Evolutionary conservation across 2,329 filamentous ascomycete species (phyloP), one percentile per base, ranked within the genome.

Genomic region (Pseudonectria buxi): DNA sequence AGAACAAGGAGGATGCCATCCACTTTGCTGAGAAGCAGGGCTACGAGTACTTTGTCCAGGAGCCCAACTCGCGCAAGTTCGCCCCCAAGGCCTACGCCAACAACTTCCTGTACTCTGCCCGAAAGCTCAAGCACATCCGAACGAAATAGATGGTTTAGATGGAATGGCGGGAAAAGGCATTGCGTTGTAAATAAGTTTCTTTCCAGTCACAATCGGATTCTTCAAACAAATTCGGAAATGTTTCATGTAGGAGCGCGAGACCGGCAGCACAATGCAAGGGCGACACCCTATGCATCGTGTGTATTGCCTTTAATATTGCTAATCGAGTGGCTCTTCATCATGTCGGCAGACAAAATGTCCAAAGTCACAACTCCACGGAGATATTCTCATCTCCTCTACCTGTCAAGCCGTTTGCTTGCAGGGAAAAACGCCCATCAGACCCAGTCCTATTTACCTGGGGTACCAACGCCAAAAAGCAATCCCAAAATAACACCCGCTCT

Each of bases 31-130:
- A 96, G 69, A 98, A 96, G 76, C 92, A 98, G 65, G 92, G 94
- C 25, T 98, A 98, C 61, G 90, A 98, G 61, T 98, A 95, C 66
- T 96, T 92, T 61, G 89, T 98, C 15, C 92, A 96, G 71, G 92
- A 96, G 68, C 90, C 92, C 25, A 94, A 95, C 57, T 78, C 79
- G 64, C 80, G 92, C 58, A 84, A 82, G 57, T 82, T 95, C 53
- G 69, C 79, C 12, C 86, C 88, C 42, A 98, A 98, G 78, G 54
- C 86, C 10, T 98, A 98, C 62, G 90, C 92, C 42, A 94, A 94
- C 66, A 95, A 96, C 70, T 98, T 96, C 65, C 59, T 89, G 45
- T 89, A 94, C 69, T 80, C 80, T 44, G 69, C 84, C 10, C 82
- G 78, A 64, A 92, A 90, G 76, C 70, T 96, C 61, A 96, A 95